Percentiles rank a stretch among this genome's conserved stretches.
Evolutionary conservation across 2,329 filamentous ascomycete genomes (phyloP).

Genomic region (Seiridium cupressi): DNA sequence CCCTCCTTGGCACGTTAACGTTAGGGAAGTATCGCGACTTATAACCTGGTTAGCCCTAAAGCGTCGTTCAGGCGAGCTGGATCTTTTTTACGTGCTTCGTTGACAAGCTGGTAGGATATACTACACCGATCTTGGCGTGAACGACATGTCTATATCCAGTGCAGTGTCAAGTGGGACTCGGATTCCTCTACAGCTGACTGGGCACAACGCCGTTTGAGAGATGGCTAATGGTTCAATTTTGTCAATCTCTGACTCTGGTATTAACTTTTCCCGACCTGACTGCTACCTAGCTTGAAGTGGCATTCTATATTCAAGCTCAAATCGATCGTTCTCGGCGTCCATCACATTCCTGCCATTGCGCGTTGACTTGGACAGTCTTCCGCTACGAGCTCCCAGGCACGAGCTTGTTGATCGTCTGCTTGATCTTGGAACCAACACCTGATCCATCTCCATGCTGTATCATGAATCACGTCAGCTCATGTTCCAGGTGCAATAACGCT

Average conservation of each 20-base stretch:
- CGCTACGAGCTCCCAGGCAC: background rate
- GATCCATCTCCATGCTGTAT: background rate
- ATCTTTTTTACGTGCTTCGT: too few species aligned
- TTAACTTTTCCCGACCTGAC: background rate
- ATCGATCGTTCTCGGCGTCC: background rate
- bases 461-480: background rate
- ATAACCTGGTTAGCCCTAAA: too few species aligned
- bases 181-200: background rate
- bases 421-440: conserved; percentile 1
- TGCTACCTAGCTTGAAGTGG: background rate
- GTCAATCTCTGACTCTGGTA: background rate
- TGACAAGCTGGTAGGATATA: too few species aligned
- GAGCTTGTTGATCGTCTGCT: conserved; percentile 2
- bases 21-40: too few species aligned
- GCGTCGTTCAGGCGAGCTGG: too few species aligned
- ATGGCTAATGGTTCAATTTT: background rate
- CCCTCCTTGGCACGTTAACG: too few species aligned
- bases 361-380: background rate
- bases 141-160: too few species aligned
- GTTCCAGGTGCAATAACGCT: background rate
- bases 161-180: background rate
- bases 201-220: background rate
- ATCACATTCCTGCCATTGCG: background rate
- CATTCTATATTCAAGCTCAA: background rate
- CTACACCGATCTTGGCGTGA: too few species aligned